Conservation (phyloP, 129 eudicot genomes). For the Pittosporum tobira region DNA sequence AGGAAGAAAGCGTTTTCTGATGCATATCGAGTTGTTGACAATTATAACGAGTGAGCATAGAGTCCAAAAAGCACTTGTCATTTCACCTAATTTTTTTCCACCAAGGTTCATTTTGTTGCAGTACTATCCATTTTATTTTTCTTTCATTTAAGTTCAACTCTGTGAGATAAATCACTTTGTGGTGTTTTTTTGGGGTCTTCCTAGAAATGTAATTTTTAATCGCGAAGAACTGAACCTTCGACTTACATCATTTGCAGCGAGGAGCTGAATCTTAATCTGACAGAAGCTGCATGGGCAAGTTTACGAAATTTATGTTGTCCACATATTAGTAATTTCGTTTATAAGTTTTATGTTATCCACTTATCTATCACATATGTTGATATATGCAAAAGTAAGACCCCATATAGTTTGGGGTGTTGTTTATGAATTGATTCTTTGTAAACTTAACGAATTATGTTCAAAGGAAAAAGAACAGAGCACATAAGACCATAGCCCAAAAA, state of each 20-base stretch:
- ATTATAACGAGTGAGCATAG: neutral
- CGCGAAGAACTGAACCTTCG: constrained; percentile 13
- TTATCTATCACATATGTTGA: neutral
- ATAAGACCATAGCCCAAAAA: too few relatives aligned
- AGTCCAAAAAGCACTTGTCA: neutral
- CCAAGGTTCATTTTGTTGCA: neutral
- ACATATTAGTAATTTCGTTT: too few relatives aligned
- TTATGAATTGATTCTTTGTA: too few relatives aligned
- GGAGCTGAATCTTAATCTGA: constrained; percentile 73
- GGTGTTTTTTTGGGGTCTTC: neutral
- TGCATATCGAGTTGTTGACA: neutral
- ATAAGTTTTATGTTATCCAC: too few relatives aligned
- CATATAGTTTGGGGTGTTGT: neutral
- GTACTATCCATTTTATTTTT: neutral
- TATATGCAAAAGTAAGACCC: neutral
- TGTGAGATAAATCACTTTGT: neutral
- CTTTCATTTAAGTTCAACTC: neutral
- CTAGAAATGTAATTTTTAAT: neutral
- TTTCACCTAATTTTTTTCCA: neutral
- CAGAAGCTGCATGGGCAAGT: constrained; percentile 97
- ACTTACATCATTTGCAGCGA: constrained; percentile 48
- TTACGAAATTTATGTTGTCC: constrained; percentile 4
- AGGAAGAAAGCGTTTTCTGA: neutral
- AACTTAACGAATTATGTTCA: too few relatives aligned
- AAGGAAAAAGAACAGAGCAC: too few relatives aligned